phyloP scores from a whole-genome alignment of 129 eudicot genomes.

The Cynara cardunculus region DNA sequence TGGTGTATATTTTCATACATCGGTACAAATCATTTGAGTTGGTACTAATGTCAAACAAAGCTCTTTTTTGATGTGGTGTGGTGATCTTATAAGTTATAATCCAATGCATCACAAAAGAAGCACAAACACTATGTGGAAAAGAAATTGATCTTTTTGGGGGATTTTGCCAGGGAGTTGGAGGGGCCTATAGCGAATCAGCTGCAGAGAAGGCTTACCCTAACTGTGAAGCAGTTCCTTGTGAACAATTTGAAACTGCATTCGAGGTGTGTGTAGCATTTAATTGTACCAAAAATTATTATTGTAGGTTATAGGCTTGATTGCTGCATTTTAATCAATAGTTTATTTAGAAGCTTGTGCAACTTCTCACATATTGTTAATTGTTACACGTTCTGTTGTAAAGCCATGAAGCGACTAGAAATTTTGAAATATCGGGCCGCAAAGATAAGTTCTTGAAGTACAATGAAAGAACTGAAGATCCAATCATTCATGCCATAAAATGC shows the following conservation, averaged over 20 bases:
- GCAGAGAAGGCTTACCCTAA: slow-evolving; percentile 91
- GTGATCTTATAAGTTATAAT: background rate
- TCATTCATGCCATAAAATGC: background rate
- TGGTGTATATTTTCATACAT: background rate
- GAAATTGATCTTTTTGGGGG: background rate
- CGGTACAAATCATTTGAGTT: background rate
- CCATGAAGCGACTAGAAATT: background rate
- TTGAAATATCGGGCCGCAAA: background rate
- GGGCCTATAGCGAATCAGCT: slow-evolving; percentile 93
- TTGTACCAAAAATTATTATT: background rate
- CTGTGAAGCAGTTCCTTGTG: slow-evolving; percentile 96
- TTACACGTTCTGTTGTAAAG: background rate
- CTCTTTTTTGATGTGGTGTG: background rate
- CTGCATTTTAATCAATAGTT: background rate
- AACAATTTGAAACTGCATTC: slow-evolving; percentile 89
- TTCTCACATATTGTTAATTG: background rate
- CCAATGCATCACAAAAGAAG: background rate
- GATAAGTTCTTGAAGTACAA: background rate
- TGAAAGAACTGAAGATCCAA: background rate
- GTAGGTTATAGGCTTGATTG: background rate
- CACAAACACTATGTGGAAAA: background rate
- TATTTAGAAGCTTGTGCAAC: background rate
- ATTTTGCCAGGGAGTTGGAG: slow-evolving; percentile 71
- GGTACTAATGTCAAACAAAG: background rate
- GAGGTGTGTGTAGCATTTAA: slow-evolving; percentile 41